phyloP scores from a whole-genome alignment of 805 yeast genomes.

The Metschnikowia picachoensis region DNA sequence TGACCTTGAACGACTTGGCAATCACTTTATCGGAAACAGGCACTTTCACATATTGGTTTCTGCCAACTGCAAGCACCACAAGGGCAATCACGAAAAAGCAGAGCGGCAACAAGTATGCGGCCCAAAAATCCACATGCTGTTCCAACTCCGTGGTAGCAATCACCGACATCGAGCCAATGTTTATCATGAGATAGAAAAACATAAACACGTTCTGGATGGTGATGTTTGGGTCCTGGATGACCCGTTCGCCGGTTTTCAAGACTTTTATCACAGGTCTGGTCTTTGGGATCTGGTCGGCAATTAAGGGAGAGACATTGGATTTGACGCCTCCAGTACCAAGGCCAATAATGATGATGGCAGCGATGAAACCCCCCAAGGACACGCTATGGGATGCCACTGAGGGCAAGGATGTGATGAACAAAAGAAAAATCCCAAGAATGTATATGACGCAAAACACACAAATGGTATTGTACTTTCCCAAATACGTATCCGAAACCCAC shows the following conservation, averaged over 20 bases:
- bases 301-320: conserved; percentile 68
- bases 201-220: conserved; percentile 72
- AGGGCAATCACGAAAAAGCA: conserved; percentile 53
- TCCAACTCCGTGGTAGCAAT: conserved; percentile 77
- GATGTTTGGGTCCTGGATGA: conserved; percentile 56
- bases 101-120: conserved; percentile 71
- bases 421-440: conserved; percentile 56
- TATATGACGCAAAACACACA: conserved; percentile 56
- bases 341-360: conserved; percentile 59
- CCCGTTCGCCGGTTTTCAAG: conserved; percentile 38
- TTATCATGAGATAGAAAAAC: conserved; percentile 73
- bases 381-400: conserved; percentile 45
- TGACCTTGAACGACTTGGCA: conserved; percentile 45
- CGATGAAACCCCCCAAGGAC: conserved; percentile 60
- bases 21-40: conserved; percentile 63
- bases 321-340: conserved; percentile 81
- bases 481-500: conserved; percentile 66
- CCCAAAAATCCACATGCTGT: conserved; percentile 61
- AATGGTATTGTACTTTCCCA: conserved; percentile 71
- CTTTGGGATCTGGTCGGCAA: conserved; percentile 52
- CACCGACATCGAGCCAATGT: conserved; percentile 70
- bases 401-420: conserved; percentile 70
- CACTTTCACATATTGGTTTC: conserved; percentile 50
- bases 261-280: conserved; percentile 36
- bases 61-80: conserved; percentile 48